phyloP scores from a whole-genome alignment of 306 rosid genomes.

The Hippophae rhamnoides region DNA sequence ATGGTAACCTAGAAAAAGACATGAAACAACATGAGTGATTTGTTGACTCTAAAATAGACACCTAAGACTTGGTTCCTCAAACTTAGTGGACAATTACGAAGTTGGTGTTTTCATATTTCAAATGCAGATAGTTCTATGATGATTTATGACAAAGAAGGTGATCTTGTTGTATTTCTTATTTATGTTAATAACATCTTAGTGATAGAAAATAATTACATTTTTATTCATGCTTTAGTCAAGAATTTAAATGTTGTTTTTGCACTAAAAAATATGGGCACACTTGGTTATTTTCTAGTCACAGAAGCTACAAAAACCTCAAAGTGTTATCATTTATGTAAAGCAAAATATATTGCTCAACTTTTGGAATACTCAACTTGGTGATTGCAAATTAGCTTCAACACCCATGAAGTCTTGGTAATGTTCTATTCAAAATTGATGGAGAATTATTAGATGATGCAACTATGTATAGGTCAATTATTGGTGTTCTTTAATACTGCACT shows the following conservation, averaged over 20 bases:
- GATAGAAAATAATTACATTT: neutral
- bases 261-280: neutral
- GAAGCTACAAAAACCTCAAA: neutral
- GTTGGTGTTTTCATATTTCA: neutral
- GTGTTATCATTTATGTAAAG: neutral
- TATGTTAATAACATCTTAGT: neutral
- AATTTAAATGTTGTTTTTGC: neutral
- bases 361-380: too few relatives aligned
- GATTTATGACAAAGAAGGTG: neutral
- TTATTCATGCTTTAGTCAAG: neutral
- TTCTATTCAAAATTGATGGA: too few relatives aligned
- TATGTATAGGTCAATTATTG: too few relatives aligned
- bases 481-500: too few relatives aligned
- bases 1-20: neutral
- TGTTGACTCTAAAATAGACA: neutral
- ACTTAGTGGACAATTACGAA: too few relatives aligned
- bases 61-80: neutral
- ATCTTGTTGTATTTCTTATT: neutral
- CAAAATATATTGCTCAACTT: too few relatives aligned
- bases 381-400: too few relatives aligned
- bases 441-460: too few relatives aligned
- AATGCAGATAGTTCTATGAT: neutral
- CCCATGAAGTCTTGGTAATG: too few relatives aligned
- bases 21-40: neutral
- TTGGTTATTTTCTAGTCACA: neutral